phyloP scores from a whole-genome alignment of 2,329 filamentous ascomycete genomes.

The Cyanodermella asteris region DNA sequence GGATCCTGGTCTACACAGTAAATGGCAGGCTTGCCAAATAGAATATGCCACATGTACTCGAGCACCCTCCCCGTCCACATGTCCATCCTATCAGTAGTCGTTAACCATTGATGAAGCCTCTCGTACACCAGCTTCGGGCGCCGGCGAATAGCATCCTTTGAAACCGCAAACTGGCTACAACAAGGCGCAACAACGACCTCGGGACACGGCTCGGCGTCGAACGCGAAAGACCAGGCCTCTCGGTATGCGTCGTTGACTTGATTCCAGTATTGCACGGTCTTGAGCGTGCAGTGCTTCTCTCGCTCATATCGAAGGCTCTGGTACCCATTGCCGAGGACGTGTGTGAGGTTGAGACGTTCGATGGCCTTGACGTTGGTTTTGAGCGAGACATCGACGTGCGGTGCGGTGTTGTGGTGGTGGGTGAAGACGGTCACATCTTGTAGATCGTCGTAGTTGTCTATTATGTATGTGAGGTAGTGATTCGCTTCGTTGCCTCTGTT shows the following conservation, averaged over 20 bases:
- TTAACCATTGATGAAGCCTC: constrained; percentile 35
- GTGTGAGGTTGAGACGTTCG: constrained; percentile 24
- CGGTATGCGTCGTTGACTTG: constrained; percentile 16
- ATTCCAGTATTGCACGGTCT: too few relatives aligned
- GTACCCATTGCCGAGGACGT: constrained; percentile 32
- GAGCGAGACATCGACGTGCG: constrained; percentile 32
- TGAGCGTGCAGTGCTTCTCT: too few relatives aligned
- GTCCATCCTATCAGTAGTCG: constrained; percentile 32
- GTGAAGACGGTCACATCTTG: constrained; percentile 26
- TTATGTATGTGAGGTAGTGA: constrained; percentile 31
- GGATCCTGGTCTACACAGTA: too few relatives aligned
- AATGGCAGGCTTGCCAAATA: constrained; percentile 21
- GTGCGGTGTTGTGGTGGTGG: constrained; percentile 20
- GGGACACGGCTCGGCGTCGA: constrained; percentile 20
- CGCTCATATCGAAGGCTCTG: constrained; percentile 38
- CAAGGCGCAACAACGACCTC: constrained; percentile 33
- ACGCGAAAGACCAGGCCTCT: constrained; percentile 17
- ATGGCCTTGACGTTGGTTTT: constrained; percentile 33
- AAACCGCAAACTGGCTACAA: constrained; percentile 44
- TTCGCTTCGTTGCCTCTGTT: constrained; percentile 33
- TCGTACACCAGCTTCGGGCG: constrained; percentile 32
- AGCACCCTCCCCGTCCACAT: constrained; percentile 36
- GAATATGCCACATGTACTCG: constrained; percentile 45
- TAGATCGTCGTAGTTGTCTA: constrained; percentile 26
- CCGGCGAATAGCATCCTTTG: constrained; percentile 26